Conservation (phyloP, 805 yeast species). For the Saccharomycopsis synnaedendra region DNA sequence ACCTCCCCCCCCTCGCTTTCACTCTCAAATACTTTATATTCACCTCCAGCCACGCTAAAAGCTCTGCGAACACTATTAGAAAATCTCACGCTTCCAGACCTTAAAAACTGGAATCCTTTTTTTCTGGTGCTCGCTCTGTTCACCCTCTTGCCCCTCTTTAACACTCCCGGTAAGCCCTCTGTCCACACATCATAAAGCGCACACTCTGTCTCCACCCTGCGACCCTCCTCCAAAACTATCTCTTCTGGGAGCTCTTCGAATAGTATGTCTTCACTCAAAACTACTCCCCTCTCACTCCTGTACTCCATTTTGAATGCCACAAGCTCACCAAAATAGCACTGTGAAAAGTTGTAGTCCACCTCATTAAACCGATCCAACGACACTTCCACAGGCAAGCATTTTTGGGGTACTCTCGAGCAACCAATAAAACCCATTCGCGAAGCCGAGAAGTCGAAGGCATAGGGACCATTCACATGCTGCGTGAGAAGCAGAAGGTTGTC, state of each 20-base stretch:
- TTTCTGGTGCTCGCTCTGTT: neutral
- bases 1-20: too few species aligned
- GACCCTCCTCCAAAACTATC: conserved; percentile 27
- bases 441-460: conserved; percentile 20
- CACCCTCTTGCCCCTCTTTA: too few species aligned
- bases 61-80: neutral
- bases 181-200: too few species aligned
- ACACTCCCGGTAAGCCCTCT: too few species aligned
- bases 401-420: conserved; percentile 9
- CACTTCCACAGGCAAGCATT: conserved; percentile 15
- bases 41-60: too few species aligned
- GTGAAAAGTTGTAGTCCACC: conserved; percentile 5
- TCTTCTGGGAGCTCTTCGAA: neutral
- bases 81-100: conserved; percentile 1
- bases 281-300: neutral
- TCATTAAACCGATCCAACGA: conserved; percentile 10
- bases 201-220: neutral
- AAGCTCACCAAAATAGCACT: conserved; percentile 12
- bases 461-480: conserved; percentile 24
- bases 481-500: conserved; percentile 24
- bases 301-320: neutral
- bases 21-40: too few species aligned
- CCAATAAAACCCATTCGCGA: neutral
- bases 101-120: conserved; percentile 1
- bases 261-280: too few species aligned